A percentile compares a stretch with the other conserved stretches of the same genome.
Evolutionary conservation across 306 rosid genomes (phyloP).

Genomic region (Medicago lupulina): DNA sequence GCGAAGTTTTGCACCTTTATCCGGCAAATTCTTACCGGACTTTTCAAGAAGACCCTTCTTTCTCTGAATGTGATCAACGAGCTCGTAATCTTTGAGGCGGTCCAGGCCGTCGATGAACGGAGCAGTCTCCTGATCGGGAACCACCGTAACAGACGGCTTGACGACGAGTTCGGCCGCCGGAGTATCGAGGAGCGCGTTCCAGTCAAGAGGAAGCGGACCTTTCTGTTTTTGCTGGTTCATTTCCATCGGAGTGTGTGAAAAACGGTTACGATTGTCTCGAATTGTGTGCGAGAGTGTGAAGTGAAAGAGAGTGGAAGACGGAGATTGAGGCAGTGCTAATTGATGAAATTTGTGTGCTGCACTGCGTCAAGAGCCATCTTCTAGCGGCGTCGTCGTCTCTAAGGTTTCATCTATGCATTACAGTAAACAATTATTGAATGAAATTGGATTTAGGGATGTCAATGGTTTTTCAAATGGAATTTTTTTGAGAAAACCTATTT

Average conservation of each 20-base stretch:
- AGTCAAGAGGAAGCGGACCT: slow-evolving; percentile 26
- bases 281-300: background rate
- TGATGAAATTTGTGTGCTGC: background rate
- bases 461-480: no score
- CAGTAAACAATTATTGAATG: no score
- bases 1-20: slow-evolving; percentile 62
- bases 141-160: background rate
- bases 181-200: background rate
- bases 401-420: background rate
- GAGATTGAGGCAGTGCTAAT: slow-evolving; percentile 19
- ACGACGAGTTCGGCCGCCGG: slow-evolving; percentile 32
- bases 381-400: background rate
- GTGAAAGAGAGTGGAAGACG: background rate
- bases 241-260: slow-evolving; percentile 32
- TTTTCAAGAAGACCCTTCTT: slow-evolving; percentile 12
- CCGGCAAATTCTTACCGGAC: slow-evolving; percentile 37
- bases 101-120: background rate
- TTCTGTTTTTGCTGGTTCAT: slow-evolving; percentile 24
- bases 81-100: slow-evolving; percentile 41
- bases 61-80: slow-evolving; percentile 47
- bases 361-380: background rate
- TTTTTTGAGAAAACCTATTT: no score
- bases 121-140: slow-evolving; percentile 34
- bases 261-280: background rate
- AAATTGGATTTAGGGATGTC: no score